phyloP scores from a whole-genome alignment of 306 rosid species.

The Inga laurina region DNA sequence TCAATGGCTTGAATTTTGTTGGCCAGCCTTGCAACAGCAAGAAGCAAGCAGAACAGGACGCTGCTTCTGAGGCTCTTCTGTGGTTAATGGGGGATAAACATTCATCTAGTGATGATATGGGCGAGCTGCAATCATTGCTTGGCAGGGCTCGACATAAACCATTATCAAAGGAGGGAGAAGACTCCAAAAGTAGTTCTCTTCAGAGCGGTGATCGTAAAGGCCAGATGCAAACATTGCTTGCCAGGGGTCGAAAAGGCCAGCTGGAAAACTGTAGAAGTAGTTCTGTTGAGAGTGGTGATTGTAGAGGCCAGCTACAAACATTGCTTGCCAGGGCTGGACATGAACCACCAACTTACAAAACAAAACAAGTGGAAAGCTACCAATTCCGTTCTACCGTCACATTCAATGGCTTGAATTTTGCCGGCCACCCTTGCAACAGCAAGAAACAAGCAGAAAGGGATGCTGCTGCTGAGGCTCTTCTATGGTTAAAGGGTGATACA shows the following conservation, averaged over 20 bases:
- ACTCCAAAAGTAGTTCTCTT: background rate
- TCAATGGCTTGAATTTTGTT: slow-evolving; percentile 81
- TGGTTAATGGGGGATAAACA: slow-evolving; percentile 80
- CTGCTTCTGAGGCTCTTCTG: slow-evolving; percentile 82
- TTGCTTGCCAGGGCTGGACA: slow-evolving; percentile 83
- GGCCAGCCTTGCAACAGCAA: slow-evolving; percentile 73
- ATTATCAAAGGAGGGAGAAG: background rate
- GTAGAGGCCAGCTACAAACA: slow-evolving; percentile 70
- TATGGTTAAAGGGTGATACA: slow-evolving; percentile 78
- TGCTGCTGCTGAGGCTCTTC: slow-evolving; percentile 85
- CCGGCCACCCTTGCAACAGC: slow-evolving; percentile 63
- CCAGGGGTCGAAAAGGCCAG: slow-evolving; percentile 54
- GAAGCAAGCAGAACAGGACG: slow-evolving; percentile 83
- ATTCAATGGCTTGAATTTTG: slow-evolving; percentile 84
- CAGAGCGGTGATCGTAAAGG: slow-evolving; percentile 58
- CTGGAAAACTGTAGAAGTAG: slow-evolving; percentile 23
- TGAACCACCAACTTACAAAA: slow-evolving; percentile 73
- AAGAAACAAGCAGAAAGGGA: slow-evolving; percentile 85
- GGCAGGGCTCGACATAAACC: background rate
- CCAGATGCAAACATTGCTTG: slow-evolving; percentile 75
- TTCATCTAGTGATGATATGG: slow-evolving; percentile 50
- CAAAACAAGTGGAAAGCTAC: slow-evolving; percentile 65
- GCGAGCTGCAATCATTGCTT: slow-evolving; percentile 29
- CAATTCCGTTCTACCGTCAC: slow-evolving; percentile 78
- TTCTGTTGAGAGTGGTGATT: slow-evolving; percentile 48